Percentiles rank a stretch among this genome's conserved stretches.
phyloP scores from a whole-genome alignment of 371 early-diverging fungal genomes.

The Phascolomyces articulosus region DNA sequence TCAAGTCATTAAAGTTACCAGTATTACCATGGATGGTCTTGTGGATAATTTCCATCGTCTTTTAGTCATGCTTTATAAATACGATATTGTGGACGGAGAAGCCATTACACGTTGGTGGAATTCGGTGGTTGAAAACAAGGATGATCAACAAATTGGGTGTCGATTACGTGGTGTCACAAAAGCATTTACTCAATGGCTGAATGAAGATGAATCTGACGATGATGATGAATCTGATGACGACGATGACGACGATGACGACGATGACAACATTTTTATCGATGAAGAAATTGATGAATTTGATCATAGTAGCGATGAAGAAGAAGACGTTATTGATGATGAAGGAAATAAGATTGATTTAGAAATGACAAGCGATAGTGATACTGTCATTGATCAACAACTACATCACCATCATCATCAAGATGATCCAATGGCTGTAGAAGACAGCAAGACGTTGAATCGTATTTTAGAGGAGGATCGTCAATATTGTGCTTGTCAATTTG shows the following conservation, averaged over 20 bases:
- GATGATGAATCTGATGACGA: conserved; percentile 24
- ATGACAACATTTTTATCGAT: conserved; percentile 9
- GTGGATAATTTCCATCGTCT: conserved; percentile 39
- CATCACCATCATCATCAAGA: neutral
- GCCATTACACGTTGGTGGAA: conserved; percentile 45
- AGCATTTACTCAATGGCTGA: conserved; percentile 34
- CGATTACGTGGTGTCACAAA: conserved; percentile 24
- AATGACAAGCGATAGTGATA: conserved; percentile 12
- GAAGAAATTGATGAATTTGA: neutral
- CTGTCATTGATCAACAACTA: conserved; percentile 8
- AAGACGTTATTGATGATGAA: conserved; percentile 4
- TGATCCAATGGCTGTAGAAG: neutral
- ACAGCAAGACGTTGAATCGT: neutral
- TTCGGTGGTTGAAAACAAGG: conserved; percentile 3
- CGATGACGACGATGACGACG: conserved; percentile 17
- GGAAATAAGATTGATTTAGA: conserved; percentile 2
- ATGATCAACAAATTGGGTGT: conserved; percentile 5
- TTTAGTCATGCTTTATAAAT: conserved; percentile 42
- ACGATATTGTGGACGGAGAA: conserved; percentile 46
- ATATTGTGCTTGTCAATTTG: conserved; percentile 19
- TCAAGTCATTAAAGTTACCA: no score
- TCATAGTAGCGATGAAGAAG: conserved; percentile 12
- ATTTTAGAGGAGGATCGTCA: conserved; percentile 17
- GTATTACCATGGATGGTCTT: conserved; percentile 1
- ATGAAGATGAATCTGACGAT: conserved; percentile 25